Evolutionary conservation across 179 eudicot species (phyloP), one percentile per base, ranked within the genome.

Genomic region (Patellifolia procumbens): DNA sequence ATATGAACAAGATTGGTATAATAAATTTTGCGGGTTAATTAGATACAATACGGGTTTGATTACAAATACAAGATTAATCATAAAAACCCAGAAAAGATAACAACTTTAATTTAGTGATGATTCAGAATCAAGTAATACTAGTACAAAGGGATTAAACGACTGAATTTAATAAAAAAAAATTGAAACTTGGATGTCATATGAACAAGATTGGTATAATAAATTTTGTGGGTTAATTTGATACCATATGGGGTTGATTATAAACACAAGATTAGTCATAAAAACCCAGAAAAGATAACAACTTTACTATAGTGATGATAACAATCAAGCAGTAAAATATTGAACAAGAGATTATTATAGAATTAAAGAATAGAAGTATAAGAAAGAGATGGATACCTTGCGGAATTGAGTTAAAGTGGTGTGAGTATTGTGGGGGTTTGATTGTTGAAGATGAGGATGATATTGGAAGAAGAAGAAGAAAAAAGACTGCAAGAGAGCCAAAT

Each of bases 391-490:
- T 45, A 76, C 79, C 74, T 68, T 49, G 11, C 19, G n/a, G 20
- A 22, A 74, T 53, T 17, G 20, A 53, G 58, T 1, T n/a, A n/a
- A n/a, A n/a, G n/a, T 53, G 22, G n/a, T n/a, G 8, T 53, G 43
- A 29, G 3, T 16, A 15, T 62, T 62, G 2, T 17, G 17, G 24
- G 19, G 42, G 17, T 29, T 62, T 1, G n/a, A n/a, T n/a, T n/a
- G n/a, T n/a, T n/a, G 28, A 62, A 59, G 78, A 64, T 49, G 26
- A 67, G 71, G 56, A 62, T 22, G 75, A 35, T 20, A 72, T 63
- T 53, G 76, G 26, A 4, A 74, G 48, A 75, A 12, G 52, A 16
- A n/a, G 71, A 52, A 75, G 64, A 51, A 67, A 42, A 52, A 75
- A 39, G 9, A 39, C 45, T 6, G 45, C 32, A 45, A 74, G 46